Conservation (phyloP, 2,329 filamentous ascomycete genomes). For the Thielaviopsis punctulata region DNA sequence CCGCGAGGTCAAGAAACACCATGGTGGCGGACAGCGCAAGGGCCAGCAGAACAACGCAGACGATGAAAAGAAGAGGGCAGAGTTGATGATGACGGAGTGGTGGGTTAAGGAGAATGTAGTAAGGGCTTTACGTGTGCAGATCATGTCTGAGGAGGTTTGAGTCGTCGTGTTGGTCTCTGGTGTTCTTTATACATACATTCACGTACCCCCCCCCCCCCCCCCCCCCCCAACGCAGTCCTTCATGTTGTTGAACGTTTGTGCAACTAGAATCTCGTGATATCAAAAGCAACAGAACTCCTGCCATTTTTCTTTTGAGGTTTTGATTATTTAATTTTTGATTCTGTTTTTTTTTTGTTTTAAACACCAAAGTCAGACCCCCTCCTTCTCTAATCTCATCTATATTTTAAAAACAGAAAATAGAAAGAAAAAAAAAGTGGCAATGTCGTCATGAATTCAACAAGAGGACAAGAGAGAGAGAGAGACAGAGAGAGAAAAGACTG, state of each 20-base stretch:
- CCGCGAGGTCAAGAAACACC: slow-evolving; percentile 14
- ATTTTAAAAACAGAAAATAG: background rate
- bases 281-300: background rate
- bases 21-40: slow-evolving; percentile 13
- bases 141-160: slow-evolving; percentile 14
- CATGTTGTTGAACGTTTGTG: too few relatives aligned
- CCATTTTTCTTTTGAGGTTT: too few relatives aligned
- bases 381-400: background rate
- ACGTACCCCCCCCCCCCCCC: too few relatives aligned
- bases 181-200: slow-evolving; percentile 1
- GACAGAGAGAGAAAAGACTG: background rate
- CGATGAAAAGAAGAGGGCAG: slow-evolving; percentile 7
- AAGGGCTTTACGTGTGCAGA: slow-evolving; percentile 36
- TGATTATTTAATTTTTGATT: too few relatives aligned
- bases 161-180: background rate
- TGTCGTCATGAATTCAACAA: background rate
- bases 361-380: background rate
- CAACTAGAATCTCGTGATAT: background rate
- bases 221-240: too few relatives aligned
- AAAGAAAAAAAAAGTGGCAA: background rate
- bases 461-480: background rate
- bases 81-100: slow-evolving; percentile 24
- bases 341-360: background rate
- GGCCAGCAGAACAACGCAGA: slow-evolving; percentile 3
- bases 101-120: slow-evolving; percentile 40